phyloP scores from a whole-genome alignment of 345 rosid species.

The Trapa bicornis region DNA sequence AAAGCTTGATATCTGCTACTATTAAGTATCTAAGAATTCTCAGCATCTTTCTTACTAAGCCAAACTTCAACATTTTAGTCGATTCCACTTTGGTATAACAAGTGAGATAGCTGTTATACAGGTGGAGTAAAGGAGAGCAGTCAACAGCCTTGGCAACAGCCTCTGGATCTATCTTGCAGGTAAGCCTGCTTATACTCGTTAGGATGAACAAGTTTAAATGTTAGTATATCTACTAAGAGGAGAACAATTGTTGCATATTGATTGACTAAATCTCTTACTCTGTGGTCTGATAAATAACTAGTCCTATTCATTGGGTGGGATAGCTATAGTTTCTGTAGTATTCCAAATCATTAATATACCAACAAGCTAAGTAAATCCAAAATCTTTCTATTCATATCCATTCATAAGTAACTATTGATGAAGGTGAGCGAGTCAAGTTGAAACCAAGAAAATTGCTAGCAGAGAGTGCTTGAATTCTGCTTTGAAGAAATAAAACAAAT shows the following conservation, averaged over 20 bases:
- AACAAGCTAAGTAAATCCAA: too few relatives aligned
- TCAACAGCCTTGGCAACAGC: conserved; percentile 79
- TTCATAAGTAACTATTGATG: not conserved
- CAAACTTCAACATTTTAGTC: not conserved
- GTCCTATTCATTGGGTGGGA: too few relatives aligned
- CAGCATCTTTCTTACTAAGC: not conserved
- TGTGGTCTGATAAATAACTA: too few relatives aligned
- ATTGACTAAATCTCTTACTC: too few relatives aligned
- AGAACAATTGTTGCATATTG: not conserved
- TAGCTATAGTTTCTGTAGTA: too few relatives aligned
- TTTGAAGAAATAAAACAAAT: not conserved
- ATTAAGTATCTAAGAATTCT: not conserved
- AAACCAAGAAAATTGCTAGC: not conserved
- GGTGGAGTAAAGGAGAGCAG: conserved; percentile 76
- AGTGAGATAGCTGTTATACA: conserved; percentile 9
- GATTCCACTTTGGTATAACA: not conserved
- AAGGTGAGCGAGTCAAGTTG: not conserved
- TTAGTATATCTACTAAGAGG: not conserved
- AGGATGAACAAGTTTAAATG: not conserved
- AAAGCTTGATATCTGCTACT: not conserved
- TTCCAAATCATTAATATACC: too few relatives aligned
- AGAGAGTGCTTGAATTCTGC: not conserved
- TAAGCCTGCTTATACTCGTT: conserved; percentile 8
- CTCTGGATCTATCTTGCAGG: conserved; percentile 53
- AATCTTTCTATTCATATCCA: too few relatives aligned